Percentiles rank a stretch among this genome's conserved stretches.
These are phyloP conservation scores for Epicoccum sorghinum DNA, from an alignment of 2,329 filamentous ascomycete genomes.

Conservation along the genomic window DNA sequence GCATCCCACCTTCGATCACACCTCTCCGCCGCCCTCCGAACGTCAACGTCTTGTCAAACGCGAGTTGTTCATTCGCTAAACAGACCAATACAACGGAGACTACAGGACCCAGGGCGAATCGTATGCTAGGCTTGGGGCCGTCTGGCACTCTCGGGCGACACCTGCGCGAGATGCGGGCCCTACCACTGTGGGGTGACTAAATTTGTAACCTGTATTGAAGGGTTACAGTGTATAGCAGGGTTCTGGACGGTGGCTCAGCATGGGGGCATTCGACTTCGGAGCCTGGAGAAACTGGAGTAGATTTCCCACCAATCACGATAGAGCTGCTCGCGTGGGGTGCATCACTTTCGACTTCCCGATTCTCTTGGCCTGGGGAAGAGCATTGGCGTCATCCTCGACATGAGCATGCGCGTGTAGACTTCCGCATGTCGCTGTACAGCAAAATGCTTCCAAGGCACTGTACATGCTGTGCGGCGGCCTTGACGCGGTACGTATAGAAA, in stretches of 20 bases:
- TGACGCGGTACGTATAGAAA: conserved; percentile 4
- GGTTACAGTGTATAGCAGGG: conserved; percentile 28
- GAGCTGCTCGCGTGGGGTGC: conserved; percentile 35
- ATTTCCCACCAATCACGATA: conserved; percentile 41
- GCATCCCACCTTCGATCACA: conserved; percentile 38
- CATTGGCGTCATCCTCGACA: conserved; percentile 21
- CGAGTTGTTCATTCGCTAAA: conserved; percentile 36
- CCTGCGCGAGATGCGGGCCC: conserved; percentile 43
- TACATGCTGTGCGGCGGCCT: neutral
- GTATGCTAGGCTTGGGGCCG: conserved; percentile 33
- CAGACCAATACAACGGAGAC: conserved; percentile 20
- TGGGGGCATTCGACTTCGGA: conserved; percentile 15
- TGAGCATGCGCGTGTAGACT: conserved; percentile 6
- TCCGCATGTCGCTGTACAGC: conserved; percentile 4
- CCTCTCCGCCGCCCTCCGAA: conserved; percentile 29
- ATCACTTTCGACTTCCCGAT: conserved; percentile 16
- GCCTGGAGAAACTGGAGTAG: conserved; percentile 17
- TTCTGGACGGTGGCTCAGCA: conserved; percentile 33
- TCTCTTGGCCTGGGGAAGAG: conserved; percentile 43
- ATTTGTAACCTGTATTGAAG: conserved; percentile 27
- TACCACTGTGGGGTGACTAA: conserved; percentile 46
- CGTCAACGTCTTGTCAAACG: conserved; percentile 30
- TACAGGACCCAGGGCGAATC: conserved; percentile 29
- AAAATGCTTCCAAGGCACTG: conserved; percentile 1
- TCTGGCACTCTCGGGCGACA: conserved; percentile 36